Evolutionary conservation across 495 filamentous ascomycete genomes (phyloP).

Genomic region (Lasiosphaeria ovina): DNA sequence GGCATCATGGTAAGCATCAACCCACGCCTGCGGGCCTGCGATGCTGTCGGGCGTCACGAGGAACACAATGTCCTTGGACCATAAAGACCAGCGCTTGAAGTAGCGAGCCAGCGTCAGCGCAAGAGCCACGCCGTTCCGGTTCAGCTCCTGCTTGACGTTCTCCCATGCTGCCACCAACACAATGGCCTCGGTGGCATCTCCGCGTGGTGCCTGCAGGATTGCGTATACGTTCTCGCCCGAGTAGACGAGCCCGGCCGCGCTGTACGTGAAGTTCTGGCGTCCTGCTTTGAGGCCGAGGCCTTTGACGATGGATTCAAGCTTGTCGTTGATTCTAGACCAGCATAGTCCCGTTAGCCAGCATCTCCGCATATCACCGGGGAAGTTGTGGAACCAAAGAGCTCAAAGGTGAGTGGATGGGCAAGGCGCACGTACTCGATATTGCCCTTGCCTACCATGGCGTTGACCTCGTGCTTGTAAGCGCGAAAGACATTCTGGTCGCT

Average conservation of each 20-base stretch:
- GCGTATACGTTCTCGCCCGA: slow-evolving; percentile 90
- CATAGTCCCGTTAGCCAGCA: neutral
- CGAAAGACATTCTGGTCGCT: slow-evolving; percentile 94
- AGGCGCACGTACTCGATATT: slow-evolving; percentile 45
- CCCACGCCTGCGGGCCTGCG: slow-evolving; percentile 92
- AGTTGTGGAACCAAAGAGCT: neutral
- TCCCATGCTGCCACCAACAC: slow-evolving; percentile 87
- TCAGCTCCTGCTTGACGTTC: slow-evolving; percentile 76
- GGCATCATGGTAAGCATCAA: slow-evolving; percentile 93
- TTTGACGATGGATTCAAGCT: slow-evolving; percentile 69
- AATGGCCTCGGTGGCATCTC: slow-evolving; percentile 97
- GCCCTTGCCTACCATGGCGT: slow-evolving; percentile 53
- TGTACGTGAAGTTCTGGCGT: slow-evolving; percentile 72
- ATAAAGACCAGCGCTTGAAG: slow-evolving; percentile 95
- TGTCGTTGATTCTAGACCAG: slow-evolving; percentile 57
- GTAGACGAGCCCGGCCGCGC: slow-evolving; percentile 71
- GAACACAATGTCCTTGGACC: slow-evolving; percentile 98
- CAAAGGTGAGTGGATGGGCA: neutral
- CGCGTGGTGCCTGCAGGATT: slow-evolving; percentile 89
- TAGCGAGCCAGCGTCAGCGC: slow-evolving; percentile 85
- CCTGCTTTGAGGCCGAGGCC: slow-evolving; percentile 80
- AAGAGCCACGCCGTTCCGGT: slow-evolving; percentile 82
- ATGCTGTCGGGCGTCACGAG: slow-evolving; percentile 84
- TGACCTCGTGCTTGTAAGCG: slow-evolving; percentile 83
- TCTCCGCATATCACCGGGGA: neutral